phyloP scores from a whole-genome alignment of 345 rosid species.

The Eutrema heterophyllum region DNA sequence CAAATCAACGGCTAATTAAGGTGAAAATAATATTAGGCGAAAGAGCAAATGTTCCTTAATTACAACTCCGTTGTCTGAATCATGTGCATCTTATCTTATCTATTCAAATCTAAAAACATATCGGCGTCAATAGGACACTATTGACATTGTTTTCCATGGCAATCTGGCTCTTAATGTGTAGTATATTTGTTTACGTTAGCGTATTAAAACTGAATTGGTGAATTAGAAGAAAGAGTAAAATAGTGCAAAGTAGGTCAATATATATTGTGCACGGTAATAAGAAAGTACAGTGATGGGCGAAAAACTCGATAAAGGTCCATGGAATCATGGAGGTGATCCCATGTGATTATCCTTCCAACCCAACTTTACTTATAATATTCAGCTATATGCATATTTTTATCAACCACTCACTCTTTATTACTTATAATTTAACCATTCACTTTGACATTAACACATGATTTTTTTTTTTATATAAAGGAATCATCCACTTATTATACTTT shows the following conservation, averaged over 20 bases:
- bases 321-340: conserved; percentile 24
- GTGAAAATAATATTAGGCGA: background rate
- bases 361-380: conserved; percentile 8
- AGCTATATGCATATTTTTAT: background rate
- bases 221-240: background rate
- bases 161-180: no score
- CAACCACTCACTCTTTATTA: background rate
- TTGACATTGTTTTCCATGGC: background rate
- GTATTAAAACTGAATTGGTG: no score
- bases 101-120: background rate
- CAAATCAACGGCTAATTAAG: background rate
- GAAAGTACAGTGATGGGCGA: conserved; percentile 16
- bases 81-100: background rate
- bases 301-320: conserved; percentile 20
- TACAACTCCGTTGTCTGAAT: background rate
- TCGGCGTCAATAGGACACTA: background rate
- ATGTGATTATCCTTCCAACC: conserved; percentile 23
- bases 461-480: background rate
- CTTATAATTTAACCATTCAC: background rate
- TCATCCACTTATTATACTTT: background rate
- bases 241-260: conserved; percentile 17
- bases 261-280: conserved; percentile 14
- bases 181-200: no score
- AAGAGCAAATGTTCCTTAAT: background rate
- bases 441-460: background rate